Conservation (phyloP, 495 filamentous ascomycete species). For the Aspergillus asperescens region DNA sequence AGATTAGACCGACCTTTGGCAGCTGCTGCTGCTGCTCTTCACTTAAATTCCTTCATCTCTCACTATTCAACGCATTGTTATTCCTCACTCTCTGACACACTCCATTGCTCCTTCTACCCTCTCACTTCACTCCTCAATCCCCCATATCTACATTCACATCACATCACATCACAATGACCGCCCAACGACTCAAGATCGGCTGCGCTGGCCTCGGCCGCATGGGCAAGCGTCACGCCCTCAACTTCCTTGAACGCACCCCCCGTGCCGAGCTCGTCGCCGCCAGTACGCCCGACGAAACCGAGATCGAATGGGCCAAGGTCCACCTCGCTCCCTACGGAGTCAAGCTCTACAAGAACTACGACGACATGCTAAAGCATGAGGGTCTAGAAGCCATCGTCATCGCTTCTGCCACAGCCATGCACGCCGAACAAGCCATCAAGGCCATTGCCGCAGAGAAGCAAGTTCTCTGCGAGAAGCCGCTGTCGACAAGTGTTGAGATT, state of each 20-base stretch:
- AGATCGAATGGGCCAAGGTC: conserved; percentile 47
- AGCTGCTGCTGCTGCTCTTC: not conserved
- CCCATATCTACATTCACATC: not conserved
- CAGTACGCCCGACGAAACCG: conserved; percentile 43
- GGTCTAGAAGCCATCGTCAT: conserved; percentile 51
- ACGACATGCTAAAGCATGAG: conserved; percentile 51
- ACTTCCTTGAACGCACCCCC: conserved; percentile 48
- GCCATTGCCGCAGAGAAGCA: conserved; percentile 50
- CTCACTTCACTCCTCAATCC: not conserved
- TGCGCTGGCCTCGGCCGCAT: conserved; percentile 54
- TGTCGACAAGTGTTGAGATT: conserved; percentile 46
- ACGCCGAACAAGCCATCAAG: conserved; percentile 53
- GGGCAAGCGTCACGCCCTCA: conserved; percentile 53
- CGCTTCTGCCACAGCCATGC: conserved; percentile 49
- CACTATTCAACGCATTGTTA: no score
- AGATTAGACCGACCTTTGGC: conserved; percentile 16
- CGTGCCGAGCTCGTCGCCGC: conserved; percentile 50
- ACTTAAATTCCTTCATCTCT: conserved; percentile 7
- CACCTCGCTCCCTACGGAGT: conserved; percentile 47
- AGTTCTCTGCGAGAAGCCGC: conserved; percentile 53
- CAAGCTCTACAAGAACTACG: conserved; percentile 46
- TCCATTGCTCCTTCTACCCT: not conserved
- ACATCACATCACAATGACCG: conserved; percentile 32
- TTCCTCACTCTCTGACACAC: not conserved
- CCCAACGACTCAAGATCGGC: conserved; percentile 42